These are phyloP conservation scores for Phytophthora multivora DNA, from an alignment of 352 stramenopile species.

Conservation along the genomic window DNA sequence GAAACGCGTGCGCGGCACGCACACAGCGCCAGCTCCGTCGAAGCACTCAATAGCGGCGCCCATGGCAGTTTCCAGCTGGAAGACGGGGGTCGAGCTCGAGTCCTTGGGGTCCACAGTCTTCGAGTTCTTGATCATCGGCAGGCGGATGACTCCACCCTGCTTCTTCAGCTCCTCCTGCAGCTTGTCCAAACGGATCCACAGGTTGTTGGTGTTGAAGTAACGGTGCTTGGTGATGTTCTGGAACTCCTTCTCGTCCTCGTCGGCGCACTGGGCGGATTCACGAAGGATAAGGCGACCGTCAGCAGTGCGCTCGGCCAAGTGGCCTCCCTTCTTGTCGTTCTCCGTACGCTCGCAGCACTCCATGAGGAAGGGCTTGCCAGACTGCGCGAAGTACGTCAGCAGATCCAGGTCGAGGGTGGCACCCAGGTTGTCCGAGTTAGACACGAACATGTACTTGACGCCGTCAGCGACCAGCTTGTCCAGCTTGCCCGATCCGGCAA, in stretches of 20 bases:
- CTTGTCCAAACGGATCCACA: constrained; percentile 90
- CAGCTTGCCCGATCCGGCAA: constrained; percentile 84
- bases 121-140: constrained; percentile 90
- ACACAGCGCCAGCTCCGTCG: constrained; percentile 84
- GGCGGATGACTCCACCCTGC: constrained; percentile 79
- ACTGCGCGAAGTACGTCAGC: constrained; percentile 90
- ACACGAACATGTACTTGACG: constrained; percentile 92
- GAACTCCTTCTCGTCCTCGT: constrained; percentile 78
- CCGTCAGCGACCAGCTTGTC: constrained; percentile 86
- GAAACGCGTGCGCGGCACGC: constrained; percentile 88
- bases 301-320: constrained; percentile 92
- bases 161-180: constrained; percentile 79
- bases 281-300: constrained; percentile 96
- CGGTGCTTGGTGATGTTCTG: constrained; percentile 90
- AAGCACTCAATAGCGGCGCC: constrained; percentile 90
- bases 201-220: constrained; percentile 92
- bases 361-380: constrained; percentile 90
- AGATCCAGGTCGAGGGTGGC: constrained; percentile 84
- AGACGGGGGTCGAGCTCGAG: constrained; percentile 82
- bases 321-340: constrained; percentile 99
- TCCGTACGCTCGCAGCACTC: constrained; percentile 98
- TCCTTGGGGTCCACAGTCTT: constrained; percentile 91
- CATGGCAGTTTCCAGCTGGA: constrained; percentile 89
- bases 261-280: constrained; percentile 91
- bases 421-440: constrained; percentile 90